These are phyloP conservation scores for Castanospermum australe DNA, from an alignment of 306 rosid genomes.

Conservation along the genomic window DNA sequence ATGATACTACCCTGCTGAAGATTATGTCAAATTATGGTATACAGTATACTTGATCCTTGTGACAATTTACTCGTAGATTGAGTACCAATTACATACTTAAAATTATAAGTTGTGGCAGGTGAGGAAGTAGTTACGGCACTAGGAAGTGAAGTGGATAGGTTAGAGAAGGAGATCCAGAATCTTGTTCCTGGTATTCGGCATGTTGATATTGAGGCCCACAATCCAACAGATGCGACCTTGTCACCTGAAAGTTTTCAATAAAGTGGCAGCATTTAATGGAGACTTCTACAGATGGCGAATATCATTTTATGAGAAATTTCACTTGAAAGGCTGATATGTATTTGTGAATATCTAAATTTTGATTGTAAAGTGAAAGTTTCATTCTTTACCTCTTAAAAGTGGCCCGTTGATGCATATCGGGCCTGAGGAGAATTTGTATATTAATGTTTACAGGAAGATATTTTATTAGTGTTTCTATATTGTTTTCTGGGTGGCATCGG, in stretches of 20 bases:
- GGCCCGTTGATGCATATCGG: no score
- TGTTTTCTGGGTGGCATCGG: no score
- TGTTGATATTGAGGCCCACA: conserved; percentile 77
- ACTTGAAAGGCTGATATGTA: no score
- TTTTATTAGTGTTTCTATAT: no score
- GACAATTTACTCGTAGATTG: not conserved
- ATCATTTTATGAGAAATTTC: not conserved
- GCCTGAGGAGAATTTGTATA: no score
- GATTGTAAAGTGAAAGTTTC: no score
- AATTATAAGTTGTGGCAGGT: conserved; percentile 37
- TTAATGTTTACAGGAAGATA: no score
- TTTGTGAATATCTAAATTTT: no score
- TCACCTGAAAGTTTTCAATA: conserved; percentile 12
- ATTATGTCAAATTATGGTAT: conserved; percentile 67
- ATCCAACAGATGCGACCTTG: conserved; percentile 44
- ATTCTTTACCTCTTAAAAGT: no score
- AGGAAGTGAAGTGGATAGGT: conserved; percentile 76
- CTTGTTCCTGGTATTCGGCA: conserved; percentile 74
- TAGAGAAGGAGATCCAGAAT: conserved; percentile 69
- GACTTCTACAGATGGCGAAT: not conserved
- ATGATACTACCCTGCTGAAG: conserved; percentile 41
- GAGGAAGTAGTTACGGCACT: conserved; percentile 72
- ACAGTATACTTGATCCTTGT: not conserved
- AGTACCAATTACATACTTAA: not conserved
- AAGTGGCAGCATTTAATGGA: not conserved